Evolutionary conservation across 352 stramenopile species (phyloP).

Genomic region (Pythium aphanidermatum): DNA sequence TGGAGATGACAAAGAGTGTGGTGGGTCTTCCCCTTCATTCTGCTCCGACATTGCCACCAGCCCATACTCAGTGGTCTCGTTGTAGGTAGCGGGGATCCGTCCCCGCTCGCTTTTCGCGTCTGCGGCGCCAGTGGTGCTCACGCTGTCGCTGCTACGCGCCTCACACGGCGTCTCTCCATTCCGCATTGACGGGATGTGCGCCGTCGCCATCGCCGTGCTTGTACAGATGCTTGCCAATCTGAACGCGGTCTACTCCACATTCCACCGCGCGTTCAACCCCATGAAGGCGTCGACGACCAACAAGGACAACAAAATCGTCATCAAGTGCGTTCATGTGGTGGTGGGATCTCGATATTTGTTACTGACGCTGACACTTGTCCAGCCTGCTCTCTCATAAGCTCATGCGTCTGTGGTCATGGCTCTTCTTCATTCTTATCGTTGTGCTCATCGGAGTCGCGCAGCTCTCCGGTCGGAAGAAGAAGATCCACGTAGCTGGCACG

Average conservation of each 20-base stretch:
- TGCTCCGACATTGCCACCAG: too few relatives aligned
- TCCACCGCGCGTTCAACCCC: slow-evolving; percentile 50
- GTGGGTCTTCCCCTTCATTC: slow-evolving; percentile 14
- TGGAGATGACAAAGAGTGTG: slow-evolving; percentile 63
- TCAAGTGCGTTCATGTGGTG: slow-evolving; percentile 39
- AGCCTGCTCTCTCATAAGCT: slow-evolving; percentile 71
- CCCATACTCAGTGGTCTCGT: too few relatives aligned
- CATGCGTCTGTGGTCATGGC: slow-evolving; percentile 59
- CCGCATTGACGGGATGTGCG: slow-evolving; percentile 30
- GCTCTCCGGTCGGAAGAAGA: slow-evolving; percentile 31
- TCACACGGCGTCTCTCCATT: slow-evolving; percentile 26
- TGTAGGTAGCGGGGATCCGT: slow-evolving; percentile 39
- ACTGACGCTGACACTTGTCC: neutral
- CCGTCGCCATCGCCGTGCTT: slow-evolving; percentile 41
- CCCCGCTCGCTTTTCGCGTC: slow-evolving; percentile 56
- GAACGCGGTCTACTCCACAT: slow-evolving; percentile 65
- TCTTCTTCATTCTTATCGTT: slow-evolving; percentile 48
- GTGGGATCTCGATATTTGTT: neutral
- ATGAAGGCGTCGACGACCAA: slow-evolving; percentile 23
- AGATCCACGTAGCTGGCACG: slow-evolving; percentile 18
- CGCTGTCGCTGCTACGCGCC: slow-evolving; percentile 38
- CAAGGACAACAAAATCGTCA: slow-evolving; percentile 45
- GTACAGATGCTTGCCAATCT: slow-evolving; percentile 69
- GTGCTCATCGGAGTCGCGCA: slow-evolving; percentile 29
- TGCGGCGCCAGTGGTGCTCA: slow-evolving; percentile 39